Evolutionary conservation across 2,329 filamentous ascomycete species (phyloP).

Genomic region (Teratosphaeriaceae sp.): DNA sequence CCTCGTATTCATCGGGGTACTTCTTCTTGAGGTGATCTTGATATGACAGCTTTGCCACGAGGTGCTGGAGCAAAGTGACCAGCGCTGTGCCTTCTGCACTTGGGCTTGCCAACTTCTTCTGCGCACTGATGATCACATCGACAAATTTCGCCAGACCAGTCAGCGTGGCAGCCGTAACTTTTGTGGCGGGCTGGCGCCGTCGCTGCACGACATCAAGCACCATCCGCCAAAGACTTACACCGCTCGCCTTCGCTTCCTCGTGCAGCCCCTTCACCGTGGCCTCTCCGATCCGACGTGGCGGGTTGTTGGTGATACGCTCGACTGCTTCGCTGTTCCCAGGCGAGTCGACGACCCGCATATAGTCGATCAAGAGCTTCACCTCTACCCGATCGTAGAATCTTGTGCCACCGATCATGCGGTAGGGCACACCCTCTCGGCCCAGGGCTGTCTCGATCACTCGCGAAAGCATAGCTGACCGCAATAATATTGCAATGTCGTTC

Average conservation of each 20-base stretch:
- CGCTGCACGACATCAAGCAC: slow-evolving; percentile 54
- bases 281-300: slow-evolving; percentile 74
- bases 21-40: slow-evolving; percentile 65
- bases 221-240: slow-evolving; percentile 69
- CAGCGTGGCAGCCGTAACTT: slow-evolving; percentile 49
- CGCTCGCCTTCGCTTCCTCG: slow-evolving; percentile 66
- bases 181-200: slow-evolving; percentile 44
- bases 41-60: slow-evolving; percentile 62
- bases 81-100: slow-evolving; percentile 33
- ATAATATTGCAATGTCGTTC: slow-evolving; percentile 76
- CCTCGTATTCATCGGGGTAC: slow-evolving; percentile 67
- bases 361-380: slow-evolving; percentile 81
- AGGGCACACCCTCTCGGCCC: slow-evolving; percentile 73
- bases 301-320: slow-evolving; percentile 76
- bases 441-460: slow-evolving; percentile 79
- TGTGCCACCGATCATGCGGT: slow-evolving; percentile 85
- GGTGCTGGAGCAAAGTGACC: slow-evolving; percentile 46
- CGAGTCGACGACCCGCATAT: slow-evolving; percentile 77
- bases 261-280: slow-evolving; percentile 66
- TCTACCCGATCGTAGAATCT: slow-evolving; percentile 91
- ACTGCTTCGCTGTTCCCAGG: slow-evolving; percentile 84
- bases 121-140: slow-evolving; percentile 52
- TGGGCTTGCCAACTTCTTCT: slow-evolving; percentile 46
- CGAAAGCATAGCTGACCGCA: slow-evolving; percentile 79
- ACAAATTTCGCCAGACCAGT: slow-evolving; percentile 54